phyloP scores from a whole-genome alignment of 352 stramenopile species.

The Globisporangium spiculum region DNA sequence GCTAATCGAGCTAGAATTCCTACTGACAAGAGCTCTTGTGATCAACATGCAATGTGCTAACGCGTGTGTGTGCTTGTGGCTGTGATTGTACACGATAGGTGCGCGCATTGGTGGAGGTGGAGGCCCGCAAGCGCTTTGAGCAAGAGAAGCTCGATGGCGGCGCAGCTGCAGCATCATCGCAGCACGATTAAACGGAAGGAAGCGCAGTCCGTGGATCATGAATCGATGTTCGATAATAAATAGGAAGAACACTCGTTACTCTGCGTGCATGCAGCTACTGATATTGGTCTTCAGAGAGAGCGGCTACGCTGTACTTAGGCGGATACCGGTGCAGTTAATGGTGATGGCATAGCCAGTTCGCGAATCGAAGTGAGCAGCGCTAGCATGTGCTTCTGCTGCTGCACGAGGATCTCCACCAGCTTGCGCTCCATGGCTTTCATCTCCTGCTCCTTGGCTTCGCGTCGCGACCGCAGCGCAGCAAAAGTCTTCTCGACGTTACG shows the following conservation, averaged over 20 bases:
- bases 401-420: conserved; percentile 80
- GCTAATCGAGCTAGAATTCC: background rate
- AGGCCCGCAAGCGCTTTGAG: conserved; percentile 61
- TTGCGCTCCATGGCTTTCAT: conserved; percentile 77
- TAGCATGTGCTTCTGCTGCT: conserved; percentile 83
- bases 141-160: conserved; percentile 27
- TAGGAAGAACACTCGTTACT: background rate
- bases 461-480: conserved; percentile 37
- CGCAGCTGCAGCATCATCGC: background rate
- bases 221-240: background rate
- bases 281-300: background rate
- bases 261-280: background rate
- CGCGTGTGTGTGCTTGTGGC: background rate
- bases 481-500: conserved; percentile 65
- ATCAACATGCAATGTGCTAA: background rate
- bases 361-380: conserved; percentile 39
- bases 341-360: conserved; percentile 25
- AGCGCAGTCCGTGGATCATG: background rate
- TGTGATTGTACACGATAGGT: conserved; percentile 30
- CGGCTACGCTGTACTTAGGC: background rate
- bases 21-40: background rate
- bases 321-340: background rate
- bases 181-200: conserved; percentile 12
- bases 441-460: conserved; percentile 75
- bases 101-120: conserved; percentile 48